Conservation (phyloP, 2,329 filamentous ascomycete genomes). For the Exutisphaerella laricina region DNA sequence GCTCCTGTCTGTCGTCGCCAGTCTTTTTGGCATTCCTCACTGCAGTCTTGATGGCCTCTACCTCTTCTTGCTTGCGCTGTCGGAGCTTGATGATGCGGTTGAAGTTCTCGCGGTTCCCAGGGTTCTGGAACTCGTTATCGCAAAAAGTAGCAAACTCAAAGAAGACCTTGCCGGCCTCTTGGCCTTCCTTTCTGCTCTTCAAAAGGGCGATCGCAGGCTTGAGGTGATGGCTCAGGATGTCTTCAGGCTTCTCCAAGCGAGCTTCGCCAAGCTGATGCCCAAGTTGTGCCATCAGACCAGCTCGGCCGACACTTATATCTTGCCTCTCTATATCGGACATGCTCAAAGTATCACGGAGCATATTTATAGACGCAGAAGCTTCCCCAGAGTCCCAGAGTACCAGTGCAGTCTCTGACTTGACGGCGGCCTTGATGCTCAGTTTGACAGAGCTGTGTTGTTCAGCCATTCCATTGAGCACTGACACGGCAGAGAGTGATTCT, state of each 20-base stretch:
- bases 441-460: conserved; percentile 62
- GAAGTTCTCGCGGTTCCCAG: conserved; percentile 78
- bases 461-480: conserved; percentile 75
- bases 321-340: conserved; percentile 60
- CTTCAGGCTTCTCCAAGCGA: conserved; percentile 81
- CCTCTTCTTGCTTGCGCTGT: conserved; percentile 74
- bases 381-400: conserved; percentile 94
- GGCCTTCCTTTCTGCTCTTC: conserved; percentile 59
- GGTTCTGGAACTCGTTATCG: conserved; percentile 84
- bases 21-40: conserved; percentile 41
- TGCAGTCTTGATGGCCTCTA: conserved; percentile 63
- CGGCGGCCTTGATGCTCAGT: conserved; percentile 68
- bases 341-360: conserved; percentile 69
- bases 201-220: conserved; percentile 78
- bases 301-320: conserved; percentile 63
- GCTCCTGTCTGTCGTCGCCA: conserved; percentile 45
- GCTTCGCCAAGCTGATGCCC: conserved; percentile 86
- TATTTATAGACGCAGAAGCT: conserved; percentile 78
- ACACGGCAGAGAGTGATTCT: conserved; percentile 79
- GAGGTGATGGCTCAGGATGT: conserved; percentile 81
- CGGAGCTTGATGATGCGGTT: conserved; percentile 72
- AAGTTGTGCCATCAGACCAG: conserved; percentile 79
- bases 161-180: conserved; percentile 79
- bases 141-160: conserved; percentile 95
- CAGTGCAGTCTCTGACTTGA: conserved; percentile 77